phyloP scores from a whole-genome alignment of 2,329 filamentous ascomycete species.

The Fusarium gaditjirri region DNA sequence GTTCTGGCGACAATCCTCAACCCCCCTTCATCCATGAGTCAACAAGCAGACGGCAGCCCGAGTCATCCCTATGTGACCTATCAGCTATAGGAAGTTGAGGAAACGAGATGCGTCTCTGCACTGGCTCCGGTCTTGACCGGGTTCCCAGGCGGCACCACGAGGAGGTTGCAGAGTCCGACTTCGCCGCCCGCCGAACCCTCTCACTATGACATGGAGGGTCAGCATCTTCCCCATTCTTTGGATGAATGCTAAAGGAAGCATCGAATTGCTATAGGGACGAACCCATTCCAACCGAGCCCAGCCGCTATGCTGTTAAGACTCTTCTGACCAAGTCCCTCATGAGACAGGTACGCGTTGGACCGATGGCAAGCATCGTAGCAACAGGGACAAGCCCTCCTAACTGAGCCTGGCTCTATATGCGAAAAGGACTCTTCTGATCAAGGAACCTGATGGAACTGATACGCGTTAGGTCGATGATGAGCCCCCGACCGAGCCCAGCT shows the following conservation, averaged over 20 bases:
- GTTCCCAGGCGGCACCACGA: conserved; percentile 9
- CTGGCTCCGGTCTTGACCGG: neutral
- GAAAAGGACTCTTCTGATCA: neutral
- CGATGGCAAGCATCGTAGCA: neutral
- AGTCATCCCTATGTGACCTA: neutral
- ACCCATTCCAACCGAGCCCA: neutral
- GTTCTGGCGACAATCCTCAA: neutral
- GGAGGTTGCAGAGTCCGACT: conserved; percentile 75
- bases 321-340: neutral
- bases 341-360: neutral
- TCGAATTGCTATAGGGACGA: neutral
- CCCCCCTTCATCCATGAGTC: too few relatives aligned
- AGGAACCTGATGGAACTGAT: neutral
- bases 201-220: neutral
- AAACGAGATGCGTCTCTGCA: neutral
- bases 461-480: neutral
- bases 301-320: neutral
- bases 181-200: neutral
- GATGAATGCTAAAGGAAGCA: neutral
- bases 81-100: accelerated
- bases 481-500: neutral
- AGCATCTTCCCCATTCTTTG: neutral
- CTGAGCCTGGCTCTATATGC: neutral
- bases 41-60: too few relatives aligned
- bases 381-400: neutral